Evolutionary conservation across 768 basidiomycete species (phyloP).

Genomic region (Pisolithus microcarpus): DNA sequence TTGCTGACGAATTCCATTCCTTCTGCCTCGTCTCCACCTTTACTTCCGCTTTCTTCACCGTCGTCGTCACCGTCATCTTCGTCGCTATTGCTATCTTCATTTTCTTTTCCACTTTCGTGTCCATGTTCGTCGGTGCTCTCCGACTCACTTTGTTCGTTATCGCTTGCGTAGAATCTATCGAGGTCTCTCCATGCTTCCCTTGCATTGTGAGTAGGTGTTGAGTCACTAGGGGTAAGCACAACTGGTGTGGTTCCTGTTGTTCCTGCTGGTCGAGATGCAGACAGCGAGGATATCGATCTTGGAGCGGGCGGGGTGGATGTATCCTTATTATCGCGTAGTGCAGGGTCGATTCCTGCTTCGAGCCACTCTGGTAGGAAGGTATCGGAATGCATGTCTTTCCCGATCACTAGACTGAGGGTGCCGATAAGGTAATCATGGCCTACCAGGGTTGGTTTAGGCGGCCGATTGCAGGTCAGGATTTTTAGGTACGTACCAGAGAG

Average conservation of each 20-base stretch:
- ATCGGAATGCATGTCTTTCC: slow-evolving; percentile 38
- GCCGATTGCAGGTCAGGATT: neutral
- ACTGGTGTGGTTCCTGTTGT: slow-evolving; percentile 36
- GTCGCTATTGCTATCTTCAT: slow-evolving; percentile 19
- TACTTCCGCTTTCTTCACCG: slow-evolving; percentile 20
- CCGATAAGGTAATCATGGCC: slow-evolving; percentile 48
- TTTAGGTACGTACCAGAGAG: slow-evolving; percentile 24
- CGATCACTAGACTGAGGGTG: slow-evolving; percentile 56
- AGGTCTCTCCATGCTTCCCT: slow-evolving; percentile 51
- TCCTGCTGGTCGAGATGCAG: slow-evolving; percentile 21
- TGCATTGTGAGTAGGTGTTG: slow-evolving; percentile 39
- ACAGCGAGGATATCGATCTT: slow-evolving; percentile 36
- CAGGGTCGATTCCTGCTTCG: slow-evolving; percentile 75
- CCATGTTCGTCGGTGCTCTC: slow-evolving; percentile 22
- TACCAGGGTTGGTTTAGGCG: slow-evolving; percentile 13
- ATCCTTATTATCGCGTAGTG: slow-evolving; percentile 63
- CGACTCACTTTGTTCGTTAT: slow-evolving; percentile 27
- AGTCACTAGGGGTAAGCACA: slow-evolving; percentile 50
- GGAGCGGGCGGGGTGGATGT: slow-evolving; percentile 21
- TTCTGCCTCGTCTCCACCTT: slow-evolving; percentile 11
- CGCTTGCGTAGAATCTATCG: slow-evolving; percentile 66
- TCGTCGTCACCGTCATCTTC: slow-evolving; percentile 12
- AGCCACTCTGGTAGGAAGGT: slow-evolving; percentile 75
- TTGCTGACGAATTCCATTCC: slow-evolving; percentile 8
- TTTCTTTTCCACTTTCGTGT: slow-evolving; percentile 27